phyloP scores from a whole-genome alignment of 208 protist species.

The Trypanosoma brucei region DNA sequence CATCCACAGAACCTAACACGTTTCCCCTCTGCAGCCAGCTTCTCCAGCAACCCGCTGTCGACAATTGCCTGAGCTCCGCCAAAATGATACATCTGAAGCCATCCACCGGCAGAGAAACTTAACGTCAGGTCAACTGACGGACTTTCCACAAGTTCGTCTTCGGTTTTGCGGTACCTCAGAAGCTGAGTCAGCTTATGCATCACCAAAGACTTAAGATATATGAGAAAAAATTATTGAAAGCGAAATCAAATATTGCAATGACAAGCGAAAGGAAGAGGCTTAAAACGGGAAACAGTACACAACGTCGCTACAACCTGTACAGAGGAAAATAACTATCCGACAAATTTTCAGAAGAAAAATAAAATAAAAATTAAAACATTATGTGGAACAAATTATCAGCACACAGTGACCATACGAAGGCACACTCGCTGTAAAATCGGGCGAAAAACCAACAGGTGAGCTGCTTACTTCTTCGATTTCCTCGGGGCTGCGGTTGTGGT shows the following conservation, averaged over 20 bases:
- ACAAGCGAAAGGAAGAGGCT: too few species aligned
- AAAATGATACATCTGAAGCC: conserved; percentile 82
- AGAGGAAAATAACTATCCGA: too few species aligned
- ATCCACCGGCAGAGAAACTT: conserved; percentile 69
- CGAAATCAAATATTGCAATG: too few species aligned
- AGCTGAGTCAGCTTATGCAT: neutral
- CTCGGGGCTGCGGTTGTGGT: conserved; percentile 12
- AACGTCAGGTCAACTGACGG: conserved; percentile 48
- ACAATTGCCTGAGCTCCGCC: conserved; percentile 67
- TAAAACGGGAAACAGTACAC: too few species aligned
- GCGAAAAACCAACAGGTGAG: too few species aligned
- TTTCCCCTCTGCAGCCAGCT: conserved; percentile 40
- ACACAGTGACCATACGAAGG: neutral
- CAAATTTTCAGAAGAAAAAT: too few species aligned
- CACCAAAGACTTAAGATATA: too few species aligned
- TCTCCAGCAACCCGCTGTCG: conserved; percentile 50
- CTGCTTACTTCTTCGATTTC: conserved; percentile 9
- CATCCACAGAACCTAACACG: conserved; percentile 58
- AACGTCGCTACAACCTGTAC: too few species aligned
- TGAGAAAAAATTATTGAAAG: too few species aligned
- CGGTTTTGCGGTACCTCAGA: neutral
- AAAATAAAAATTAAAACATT: too few species aligned
- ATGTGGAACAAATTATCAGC: neutral
- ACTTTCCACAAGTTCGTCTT: neutral
- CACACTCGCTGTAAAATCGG: neutral